Evolutionary conservation across 768 basidiomycete species (phyloP).

Genomic region (Pleurotus citrinopileatus): DNA sequence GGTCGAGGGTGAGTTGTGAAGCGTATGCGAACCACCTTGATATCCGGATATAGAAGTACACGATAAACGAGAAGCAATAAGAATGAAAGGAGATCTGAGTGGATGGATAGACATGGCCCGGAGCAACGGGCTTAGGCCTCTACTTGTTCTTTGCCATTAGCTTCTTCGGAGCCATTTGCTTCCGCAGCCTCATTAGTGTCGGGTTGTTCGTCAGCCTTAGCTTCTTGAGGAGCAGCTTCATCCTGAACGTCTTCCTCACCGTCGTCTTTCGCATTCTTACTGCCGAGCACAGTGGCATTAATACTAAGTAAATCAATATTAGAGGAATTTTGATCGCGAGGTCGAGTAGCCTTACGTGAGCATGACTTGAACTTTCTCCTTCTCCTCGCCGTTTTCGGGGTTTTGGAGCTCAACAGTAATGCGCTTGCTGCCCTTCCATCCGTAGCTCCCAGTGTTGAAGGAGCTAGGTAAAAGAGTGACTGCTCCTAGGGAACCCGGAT

Average conservation of each 20-base stretch:
- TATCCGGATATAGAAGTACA: neutral
- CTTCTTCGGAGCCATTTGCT: slow-evolving; percentile 25
- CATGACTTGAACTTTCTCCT: slow-evolving; percentile 70
- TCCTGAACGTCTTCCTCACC: slow-evolving; percentile 31
- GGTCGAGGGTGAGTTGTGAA: no score
- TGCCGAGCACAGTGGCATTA: slow-evolving; percentile 74
- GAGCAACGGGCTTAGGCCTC: neutral
- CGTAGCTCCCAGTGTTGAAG: slow-evolving; percentile 77
- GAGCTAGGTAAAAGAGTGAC: slow-evolving; percentile 54
- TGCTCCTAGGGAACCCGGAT: slow-evolving; percentile 60
- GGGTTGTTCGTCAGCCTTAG: slow-evolving; percentile 21
- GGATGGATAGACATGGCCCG: neutral
- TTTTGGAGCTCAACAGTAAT: slow-evolving; percentile 62
- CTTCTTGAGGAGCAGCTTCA: slow-evolving; percentile 19
- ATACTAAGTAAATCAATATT: slow-evolving; percentile 39
- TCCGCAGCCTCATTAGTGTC: slow-evolving; percentile 21
- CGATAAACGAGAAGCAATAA: neutral
- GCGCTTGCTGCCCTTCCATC: slow-evolving; percentile 79
- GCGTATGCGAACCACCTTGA: no score
- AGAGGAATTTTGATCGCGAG: neutral
- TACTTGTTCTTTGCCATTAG: slow-evolving; percentile 15
- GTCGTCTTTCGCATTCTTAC: slow-evolving; percentile 49
- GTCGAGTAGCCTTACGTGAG: slow-evolving; percentile 51
- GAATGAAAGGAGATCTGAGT: neutral
- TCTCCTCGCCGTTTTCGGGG: slow-evolving; percentile 44